A percentile compares a stretch with the other conserved stretches of the same genome.
Evolutionary conservation across 2,329 filamentous ascomycete genomes (phyloP).

Genomic region (Incumbomyces delicatus): DNA sequence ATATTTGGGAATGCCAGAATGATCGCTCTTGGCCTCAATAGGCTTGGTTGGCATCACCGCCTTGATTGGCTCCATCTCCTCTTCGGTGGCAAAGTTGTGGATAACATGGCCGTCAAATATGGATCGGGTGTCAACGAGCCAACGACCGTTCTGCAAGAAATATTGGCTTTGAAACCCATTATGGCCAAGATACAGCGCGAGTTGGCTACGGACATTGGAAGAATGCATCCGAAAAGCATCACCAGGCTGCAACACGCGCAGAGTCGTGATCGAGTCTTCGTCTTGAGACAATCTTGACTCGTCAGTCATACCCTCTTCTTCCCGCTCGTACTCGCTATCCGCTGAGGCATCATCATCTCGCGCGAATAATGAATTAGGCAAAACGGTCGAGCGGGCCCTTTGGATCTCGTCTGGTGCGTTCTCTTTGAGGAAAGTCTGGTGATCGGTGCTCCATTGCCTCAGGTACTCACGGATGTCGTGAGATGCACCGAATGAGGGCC

Average conservation of each 20-base stretch:
- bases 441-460: conserved; percentile 2
- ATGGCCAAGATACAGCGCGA: conserved; percentile 13
- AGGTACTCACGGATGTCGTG: background rate
- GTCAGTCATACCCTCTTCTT: conserved; percentile 6
- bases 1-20: background rate
- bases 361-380: conserved; percentile 18
- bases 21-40: background rate
- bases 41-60: conserved; percentile 14
- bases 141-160: conserved; percentile 16
- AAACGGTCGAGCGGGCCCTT: conserved; percentile 6
- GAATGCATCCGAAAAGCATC: conserved; percentile 9
- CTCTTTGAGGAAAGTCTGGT: background rate
- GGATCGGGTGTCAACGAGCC: conserved; percentile 8
- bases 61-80: conserved; percentile 14
- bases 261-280: background rate
- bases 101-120: conserved; percentile 5
- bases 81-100: conserved; percentile 11
- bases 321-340: conserved; percentile 9
- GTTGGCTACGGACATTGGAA: conserved; percentile 7
- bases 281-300: conserved; percentile 6
- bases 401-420: conserved; percentile 2
- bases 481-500: background rate
- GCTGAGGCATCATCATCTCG: background rate
- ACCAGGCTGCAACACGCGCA: conserved; percentile 1
- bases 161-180: conserved; percentile 13